Evolutionary conservation across 75 land plant species (phyloP), one percentile per base, ranked within the genome.

Genomic region (Isoetes taiwanensis): DNA sequence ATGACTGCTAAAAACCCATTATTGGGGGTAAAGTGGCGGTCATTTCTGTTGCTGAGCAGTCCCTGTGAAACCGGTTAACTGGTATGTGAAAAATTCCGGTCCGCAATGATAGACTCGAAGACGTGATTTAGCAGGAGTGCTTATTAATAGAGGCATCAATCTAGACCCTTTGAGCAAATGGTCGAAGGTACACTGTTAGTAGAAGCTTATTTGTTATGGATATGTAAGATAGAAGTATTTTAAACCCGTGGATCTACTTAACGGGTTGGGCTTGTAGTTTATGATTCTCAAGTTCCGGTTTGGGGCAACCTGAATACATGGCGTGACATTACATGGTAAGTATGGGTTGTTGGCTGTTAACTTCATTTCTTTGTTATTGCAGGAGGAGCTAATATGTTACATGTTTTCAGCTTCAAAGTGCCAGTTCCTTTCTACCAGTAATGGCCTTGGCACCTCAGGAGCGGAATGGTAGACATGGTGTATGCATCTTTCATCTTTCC

Each of bases 391-490:
- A 32, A 26, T 32, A 30, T 5, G 34, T 16, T 31, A 20, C n/a
- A n/a, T n/a, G n/a, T 43, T 32, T 34, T 23, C 78, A 91, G 97
- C 82, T 83, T 6, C 97, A 91, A 87, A 71, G 95, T 73, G 94
- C 89, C 16, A 87, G 85, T 57, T 91, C 97, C 4, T 91, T 91
- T 69, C 65, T 91, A 58, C 97, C 97, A 30, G 97, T 91, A 21
- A 91, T 91, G 88, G 97, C 97, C 14, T 81, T 91, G 65, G 97
- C 97, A 67, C 95, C 97, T 33, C 88, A 86, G 65, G 97, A 91
- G 57, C 83, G 73, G 85, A 39, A 54, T 91, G 32, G 75, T 86
- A 50, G 97, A 91, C 58, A 75, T 91, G 80, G 95, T 94, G 97
- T 91, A 76, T 74, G 97, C 56, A 20, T 19, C 25, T 2, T 2